Evolutionary conservation across 2,329 filamentous ascomycete genomes (phyloP), one percentile per base, ranked within the genome.

Genomic region (Fusarium xyrophilum): DNA sequence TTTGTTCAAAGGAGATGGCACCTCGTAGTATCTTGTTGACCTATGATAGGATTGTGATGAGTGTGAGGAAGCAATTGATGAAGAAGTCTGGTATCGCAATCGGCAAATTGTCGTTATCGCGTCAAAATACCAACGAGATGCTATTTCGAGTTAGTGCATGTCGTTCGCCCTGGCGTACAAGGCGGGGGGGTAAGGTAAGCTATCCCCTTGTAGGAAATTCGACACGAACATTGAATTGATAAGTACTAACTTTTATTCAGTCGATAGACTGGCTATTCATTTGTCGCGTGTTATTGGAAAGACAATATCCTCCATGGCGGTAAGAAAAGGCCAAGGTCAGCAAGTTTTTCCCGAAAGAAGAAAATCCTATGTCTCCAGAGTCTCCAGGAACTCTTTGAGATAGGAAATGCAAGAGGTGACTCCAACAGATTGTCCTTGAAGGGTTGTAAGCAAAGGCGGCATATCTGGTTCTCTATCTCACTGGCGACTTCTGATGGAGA

Each of bases 141-240:
- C 53, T 30, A 12, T 43, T 36, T 50, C 32, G 46, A 50, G 46
- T 50, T 39, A 56, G 36, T 32, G 13, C 27, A 43, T 60, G 19
- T 17, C 54, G 35, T 43, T 38, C 40, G 15, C 25, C n/a, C 28
- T 54, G 36, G 23, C 47, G 52, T 21, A 32, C 21, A 59, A 51
- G 44, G 62, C 54, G 62, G 62, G 62, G n/a, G n/a, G n/a, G n/a
- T n/a, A n/a, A n/a, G n/a, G 61, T 61, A 39, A 4, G 21, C 60
- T 65, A 65, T 32, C 28, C 60, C 36, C 0, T 4, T 13, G 15
- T 25, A 1, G 54, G 60, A 40, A 47, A 54, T 55, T 56, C 33
- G 15, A 32, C 15, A 44, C 57, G 54, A 56, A 21, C 3, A 36
- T 36, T 14, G 5, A 39, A 30, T 30, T 46, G 27, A 27, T 43